Base-by-base conservation (phyloP, 768 basidiomycete genomes). In the Pulveroboletus sp. region DNA sequence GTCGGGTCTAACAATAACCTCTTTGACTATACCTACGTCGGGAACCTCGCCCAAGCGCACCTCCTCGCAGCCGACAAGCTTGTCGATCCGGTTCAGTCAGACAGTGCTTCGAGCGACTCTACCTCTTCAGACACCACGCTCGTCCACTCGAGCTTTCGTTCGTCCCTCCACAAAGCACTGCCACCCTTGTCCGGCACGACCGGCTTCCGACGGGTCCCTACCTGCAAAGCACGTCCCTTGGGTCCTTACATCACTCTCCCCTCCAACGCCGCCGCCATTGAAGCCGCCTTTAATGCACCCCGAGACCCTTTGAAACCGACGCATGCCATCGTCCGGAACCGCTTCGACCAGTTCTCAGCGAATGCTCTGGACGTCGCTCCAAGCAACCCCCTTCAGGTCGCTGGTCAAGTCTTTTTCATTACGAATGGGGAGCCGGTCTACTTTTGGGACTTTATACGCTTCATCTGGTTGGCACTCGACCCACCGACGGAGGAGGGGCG, bases 21-120 rank as follows among this genome's bases (percentile, higher is more conserved):
- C 4, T 93, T 90, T 61, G 96, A 98, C 69, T 93, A 88, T 82
- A 96, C 94, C 6, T 97, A 97, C 63, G 92, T 98, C 59, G 92
- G 84, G 47, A 99, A 99, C 66, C 85, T 95, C 53, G 95, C 93
- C 1, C 81, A 87, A 60, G 94, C 93, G 4, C 96, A 99, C 66
- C 73, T 99, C 12, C 80, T 98, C 45, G 96, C 96, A 10, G 86
- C 89, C 18, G 94, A 97, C 74, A 89, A 83, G 63, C 81, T 99
- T 38, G 76, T 74, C 43, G 61, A 62, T 39, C 71, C 76, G 11
- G 73, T 77, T 0, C 71, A 78, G 12, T 57, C 74, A 1, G 67
- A 69, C 35, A 55, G 60, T 4, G 48, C 24, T 0, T 61, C 57
- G 17, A 26, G n/a, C 8, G 1, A 37, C 39, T 57, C 48, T 8